phyloP scores from a whole-genome alignment of 768 basidiomycete species.

The Hygrocybe punicea region DNA sequence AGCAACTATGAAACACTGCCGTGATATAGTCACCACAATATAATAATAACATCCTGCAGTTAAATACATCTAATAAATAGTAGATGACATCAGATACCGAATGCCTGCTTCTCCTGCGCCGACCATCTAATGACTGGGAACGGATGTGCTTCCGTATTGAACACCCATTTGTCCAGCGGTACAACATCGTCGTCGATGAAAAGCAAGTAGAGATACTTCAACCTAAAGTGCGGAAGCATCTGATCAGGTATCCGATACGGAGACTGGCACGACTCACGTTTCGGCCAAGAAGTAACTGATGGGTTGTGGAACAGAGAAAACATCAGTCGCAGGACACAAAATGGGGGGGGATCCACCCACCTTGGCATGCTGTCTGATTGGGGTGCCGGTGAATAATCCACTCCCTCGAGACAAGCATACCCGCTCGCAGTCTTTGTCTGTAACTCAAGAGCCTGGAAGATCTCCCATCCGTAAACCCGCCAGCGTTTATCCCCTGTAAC shows the following conservation, averaged over 20 bases:
- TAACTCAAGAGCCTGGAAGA: conserved; percentile 49
- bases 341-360: conserved; percentile 24
- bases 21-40: no score
- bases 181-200: conserved; percentile 63
- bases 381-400: conserved; percentile 31
- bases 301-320: background rate
- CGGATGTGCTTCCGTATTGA: conserved; percentile 73
- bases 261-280: conserved; percentile 28
- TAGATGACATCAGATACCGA: background rate
- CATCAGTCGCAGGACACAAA: background rate
- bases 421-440: conserved; percentile 44
- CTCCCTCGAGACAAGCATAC: conserved; percentile 43
- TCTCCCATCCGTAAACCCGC: conserved; percentile 41
- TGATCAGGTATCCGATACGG: background rate
- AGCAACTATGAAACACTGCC: no score
- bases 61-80: no score
- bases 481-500: conserved; percentile 49
- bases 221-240: conserved; percentile 27
- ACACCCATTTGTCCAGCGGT: conserved; percentile 52
- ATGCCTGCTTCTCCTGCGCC: conserved; percentile 37
- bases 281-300: conserved; percentile 45
- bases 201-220: conserved; percentile 70
- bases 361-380: conserved; percentile 53
- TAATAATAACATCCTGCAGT: no score
- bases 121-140: conserved; percentile 70